A percentile compares a stretch with the other conserved stretches of the same genome.
Conservation (phyloP, 495 filamentous ascomycete species). For the Trichoderma parareesei region DNA sequence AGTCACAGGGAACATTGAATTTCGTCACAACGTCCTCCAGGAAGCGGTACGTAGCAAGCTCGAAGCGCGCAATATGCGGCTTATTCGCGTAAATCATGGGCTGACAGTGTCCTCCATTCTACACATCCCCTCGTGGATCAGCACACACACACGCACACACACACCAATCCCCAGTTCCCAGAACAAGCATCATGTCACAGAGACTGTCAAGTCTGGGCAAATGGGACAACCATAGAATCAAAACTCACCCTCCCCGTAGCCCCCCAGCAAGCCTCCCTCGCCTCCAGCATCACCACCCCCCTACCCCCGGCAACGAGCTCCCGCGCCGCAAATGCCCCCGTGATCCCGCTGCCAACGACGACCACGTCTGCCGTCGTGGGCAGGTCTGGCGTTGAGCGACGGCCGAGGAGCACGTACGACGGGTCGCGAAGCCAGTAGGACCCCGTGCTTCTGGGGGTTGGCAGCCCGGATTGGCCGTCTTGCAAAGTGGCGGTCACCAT, state of each 20-base stretch:
- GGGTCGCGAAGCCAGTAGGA: conserved; percentile 69
- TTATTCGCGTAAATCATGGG: conserved; percentile 46
- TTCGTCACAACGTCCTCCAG: conserved; percentile 43
- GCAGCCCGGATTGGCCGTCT: conserved; percentile 36
- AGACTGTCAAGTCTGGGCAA: not conserved
- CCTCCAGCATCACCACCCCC: conserved; percentile 66
- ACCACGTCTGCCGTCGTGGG: conserved; percentile 56
- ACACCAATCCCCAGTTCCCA: not conserved
- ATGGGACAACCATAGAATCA: not conserved
- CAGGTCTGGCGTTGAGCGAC: conserved; percentile 51
- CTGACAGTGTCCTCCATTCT: conserved; percentile 72
- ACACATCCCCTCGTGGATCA: not conserved
- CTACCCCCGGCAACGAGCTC: conserved; percentile 40
- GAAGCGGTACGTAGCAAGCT: conserved; percentile 49
- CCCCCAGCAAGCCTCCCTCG: conserved; percentile 68
- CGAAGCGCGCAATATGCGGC: conserved; percentile 51
- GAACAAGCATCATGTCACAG: not conserved
- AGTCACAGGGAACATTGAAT: conserved; percentile 55
- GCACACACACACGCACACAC: not conserved
- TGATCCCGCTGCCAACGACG: conserved; percentile 67
- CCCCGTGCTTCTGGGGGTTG: conserved; percentile 45
- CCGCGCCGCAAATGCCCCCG: conserved; percentile 57
- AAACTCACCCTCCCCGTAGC: conserved; percentile 62
- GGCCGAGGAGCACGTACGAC: conserved; percentile 47
- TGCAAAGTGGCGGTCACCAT: conserved; percentile 2